Evolutionary conservation across 2,329 filamentous ascomycete species (phyloP).

Genomic region (Sporothrix phasma): DNA sequence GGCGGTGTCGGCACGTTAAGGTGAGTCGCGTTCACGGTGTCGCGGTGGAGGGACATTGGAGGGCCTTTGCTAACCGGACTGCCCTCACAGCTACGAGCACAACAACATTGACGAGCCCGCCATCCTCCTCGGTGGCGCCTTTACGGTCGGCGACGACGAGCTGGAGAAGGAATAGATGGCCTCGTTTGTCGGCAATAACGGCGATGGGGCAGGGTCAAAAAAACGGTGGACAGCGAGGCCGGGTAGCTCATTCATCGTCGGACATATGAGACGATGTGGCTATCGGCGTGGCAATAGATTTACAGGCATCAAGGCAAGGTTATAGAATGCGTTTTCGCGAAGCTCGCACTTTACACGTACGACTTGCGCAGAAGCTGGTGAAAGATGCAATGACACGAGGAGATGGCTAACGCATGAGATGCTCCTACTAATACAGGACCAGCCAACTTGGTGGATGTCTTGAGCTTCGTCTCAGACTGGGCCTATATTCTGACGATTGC

Average conservation of each 20-base stretch:
- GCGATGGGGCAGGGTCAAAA: background rate
- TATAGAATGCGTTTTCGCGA: too few relatives aligned
- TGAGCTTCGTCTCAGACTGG: background rate
- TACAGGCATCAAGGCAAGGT: too few relatives aligned
- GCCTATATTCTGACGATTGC: background rate
- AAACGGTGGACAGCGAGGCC: background rate
- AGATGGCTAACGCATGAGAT: too few relatives aligned
- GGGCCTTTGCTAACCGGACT: background rate
- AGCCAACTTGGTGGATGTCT: background rate
- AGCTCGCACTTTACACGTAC: too few relatives aligned
- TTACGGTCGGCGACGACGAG: conserved; percentile 37
- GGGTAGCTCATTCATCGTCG: background rate
- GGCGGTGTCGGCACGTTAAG: conserved; percentile 76
- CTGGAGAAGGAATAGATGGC: conserved; percentile 17
- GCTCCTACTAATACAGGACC: background rate
- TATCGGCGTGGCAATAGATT: too few relatives aligned
- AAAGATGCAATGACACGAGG: too few relatives aligned
- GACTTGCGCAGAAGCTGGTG: too few relatives aligned
- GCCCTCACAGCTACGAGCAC: conserved; percentile 59
- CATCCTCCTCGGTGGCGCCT: conserved; percentile 65
- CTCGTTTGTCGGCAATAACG: background rate
- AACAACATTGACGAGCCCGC: conserved; percentile 68
- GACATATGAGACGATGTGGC: too few relatives aligned
- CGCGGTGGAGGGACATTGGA: background rate
- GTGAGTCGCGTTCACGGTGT: conserved; percentile 31